Conservation (phyloP, 805 yeast species). For the Saccharomycopsis synnaedendra region DNA sequence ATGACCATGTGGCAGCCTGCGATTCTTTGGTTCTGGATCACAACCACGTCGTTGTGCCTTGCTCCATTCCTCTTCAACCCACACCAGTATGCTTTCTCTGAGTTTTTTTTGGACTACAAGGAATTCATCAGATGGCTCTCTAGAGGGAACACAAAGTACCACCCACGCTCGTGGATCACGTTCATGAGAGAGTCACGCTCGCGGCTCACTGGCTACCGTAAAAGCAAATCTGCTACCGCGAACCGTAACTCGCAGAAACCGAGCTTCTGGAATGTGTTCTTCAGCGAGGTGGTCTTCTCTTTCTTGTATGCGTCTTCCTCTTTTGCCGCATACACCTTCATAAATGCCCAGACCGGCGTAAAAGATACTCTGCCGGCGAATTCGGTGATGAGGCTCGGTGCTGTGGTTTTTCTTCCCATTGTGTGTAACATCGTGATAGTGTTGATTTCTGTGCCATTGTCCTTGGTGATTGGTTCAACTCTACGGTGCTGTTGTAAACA, state of each 20-base stretch:
- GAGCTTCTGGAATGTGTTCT: constrained; percentile 59
- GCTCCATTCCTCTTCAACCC: constrained; percentile 96
- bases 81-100: constrained; percentile 94
- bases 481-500: constrained; percentile 55
- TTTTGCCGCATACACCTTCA: constrained; percentile 68
- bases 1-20: constrained; percentile 87
- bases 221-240: constrained; percentile 20
- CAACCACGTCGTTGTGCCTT: constrained; percentile 73
- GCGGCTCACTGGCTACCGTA: constrained; percentile 74
- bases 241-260: constrained; percentile 42
- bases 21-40: constrained; percentile 94
- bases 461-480: constrained; percentile 40
- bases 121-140: constrained; percentile 85
- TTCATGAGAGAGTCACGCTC: constrained; percentile 75
- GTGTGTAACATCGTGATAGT: constrained; percentile 25
- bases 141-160: constrained; percentile 86
- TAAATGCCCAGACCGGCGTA: constrained; percentile 83
- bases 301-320: constrained; percentile 67
- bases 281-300: constrained; percentile 66
- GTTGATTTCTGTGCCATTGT: constrained; percentile 28
- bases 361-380: constrained; percentile 35
- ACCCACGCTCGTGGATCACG: constrained; percentile 84
- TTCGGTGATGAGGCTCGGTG: constrained; percentile 48
- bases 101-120: constrained; percentile 92
- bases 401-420: constrained; percentile 42